Conservation (phyloP, 495 filamentous ascomycete species). For the Evansstolkia leycettana region DNA sequence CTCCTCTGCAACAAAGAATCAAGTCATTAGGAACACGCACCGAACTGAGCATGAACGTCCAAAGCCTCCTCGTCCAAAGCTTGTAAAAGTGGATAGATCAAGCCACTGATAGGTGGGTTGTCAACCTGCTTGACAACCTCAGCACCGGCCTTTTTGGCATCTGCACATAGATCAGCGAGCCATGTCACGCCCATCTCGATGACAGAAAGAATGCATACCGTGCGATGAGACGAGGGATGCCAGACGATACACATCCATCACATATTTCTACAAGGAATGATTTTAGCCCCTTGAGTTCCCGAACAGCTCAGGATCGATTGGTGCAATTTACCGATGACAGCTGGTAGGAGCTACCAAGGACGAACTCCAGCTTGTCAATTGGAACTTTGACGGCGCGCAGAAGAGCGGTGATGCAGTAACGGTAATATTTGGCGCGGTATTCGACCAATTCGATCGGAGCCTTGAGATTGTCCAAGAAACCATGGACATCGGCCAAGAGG, state of each 20-base stretch:
- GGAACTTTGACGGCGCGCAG: slow-evolving; percentile 58
- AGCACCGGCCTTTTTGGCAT: slow-evolving; percentile 76
- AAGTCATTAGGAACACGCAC: slow-evolving; percentile 8
- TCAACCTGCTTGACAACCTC: slow-evolving; percentile 87
- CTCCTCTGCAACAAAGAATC: too few relatives aligned
- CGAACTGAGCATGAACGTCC: slow-evolving; percentile 67
- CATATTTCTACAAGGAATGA: slow-evolving; percentile 10
- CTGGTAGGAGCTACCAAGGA: slow-evolving; percentile 81
- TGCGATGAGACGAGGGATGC: slow-evolving; percentile 44
- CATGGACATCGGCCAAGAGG: slow-evolving; percentile 73
- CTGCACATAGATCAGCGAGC: slow-evolving; percentile 14
- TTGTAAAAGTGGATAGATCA: slow-evolving; percentile 73
- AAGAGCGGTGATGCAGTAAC: slow-evolving; percentile 48
- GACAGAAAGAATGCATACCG: slow-evolving; percentile 22
- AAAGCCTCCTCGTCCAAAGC: slow-evolving; percentile 86
- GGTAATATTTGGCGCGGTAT: slow-evolving; percentile 61
- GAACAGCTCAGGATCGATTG: neutral
- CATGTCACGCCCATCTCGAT: slow-evolving; percentile 1
- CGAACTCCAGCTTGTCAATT: slow-evolving; percentile 70
- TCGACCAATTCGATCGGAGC: slow-evolving; percentile 82
- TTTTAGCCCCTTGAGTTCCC: slow-evolving; percentile 16
- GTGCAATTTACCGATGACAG: too few relatives aligned
- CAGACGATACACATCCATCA: slow-evolving; percentile 30
- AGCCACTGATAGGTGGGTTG: slow-evolving; percentile 60
- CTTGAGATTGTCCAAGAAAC: slow-evolving; percentile 74